Evolutionary conservation across 1,284 basidiomycete genomes (phyloP).

Genomic region (Papiliotrema flavescens): DNA sequence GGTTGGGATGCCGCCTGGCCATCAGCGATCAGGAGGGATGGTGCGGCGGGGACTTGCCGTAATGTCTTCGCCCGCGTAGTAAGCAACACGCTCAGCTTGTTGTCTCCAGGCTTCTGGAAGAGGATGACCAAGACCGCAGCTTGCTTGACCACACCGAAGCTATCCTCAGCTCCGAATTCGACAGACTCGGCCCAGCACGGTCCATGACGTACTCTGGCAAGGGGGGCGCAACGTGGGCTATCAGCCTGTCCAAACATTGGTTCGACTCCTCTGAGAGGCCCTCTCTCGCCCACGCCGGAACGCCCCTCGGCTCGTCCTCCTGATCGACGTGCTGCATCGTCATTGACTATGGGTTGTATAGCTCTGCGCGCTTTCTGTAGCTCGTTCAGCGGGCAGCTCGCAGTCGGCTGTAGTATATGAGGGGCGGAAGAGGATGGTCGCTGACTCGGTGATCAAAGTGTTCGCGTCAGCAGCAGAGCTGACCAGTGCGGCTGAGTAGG

Average conservation of each 20-base stretch:
- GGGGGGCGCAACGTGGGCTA: slow-evolving; percentile 9
- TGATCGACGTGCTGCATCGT: not conserved
- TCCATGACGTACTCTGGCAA: slow-evolving; percentile 18
- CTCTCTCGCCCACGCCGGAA: slow-evolving; percentile 5
- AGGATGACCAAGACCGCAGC: slow-evolving; percentile 75
- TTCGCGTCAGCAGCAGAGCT: no score
- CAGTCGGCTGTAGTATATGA: no score
- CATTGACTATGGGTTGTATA: not conserved
- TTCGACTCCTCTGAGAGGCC: slow-evolving; percentile 27
- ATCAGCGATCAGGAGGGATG: not conserved
- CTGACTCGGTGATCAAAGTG: no score
- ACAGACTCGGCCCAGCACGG: not conserved
- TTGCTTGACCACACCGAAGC: slow-evolving; percentile 39
- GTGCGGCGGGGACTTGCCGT: slow-evolving; percentile 44
- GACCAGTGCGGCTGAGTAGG: no score
- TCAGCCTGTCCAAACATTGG: slow-evolving; percentile 18
- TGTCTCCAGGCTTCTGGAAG: slow-evolving; percentile 61
- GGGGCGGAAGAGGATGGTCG: no score
- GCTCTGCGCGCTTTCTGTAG: no score
- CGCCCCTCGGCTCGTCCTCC: not conserved
- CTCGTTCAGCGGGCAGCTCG: no score
- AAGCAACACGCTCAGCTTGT: slow-evolving; percentile 64
- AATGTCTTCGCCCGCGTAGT: slow-evolving; percentile 77
- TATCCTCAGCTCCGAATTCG: slow-evolving; percentile 13
- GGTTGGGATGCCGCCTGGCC: slow-evolving; percentile 34